Base-by-base conservation (phyloP, 1,139 yeast species). In the Starmera stellimalicola region DNA sequence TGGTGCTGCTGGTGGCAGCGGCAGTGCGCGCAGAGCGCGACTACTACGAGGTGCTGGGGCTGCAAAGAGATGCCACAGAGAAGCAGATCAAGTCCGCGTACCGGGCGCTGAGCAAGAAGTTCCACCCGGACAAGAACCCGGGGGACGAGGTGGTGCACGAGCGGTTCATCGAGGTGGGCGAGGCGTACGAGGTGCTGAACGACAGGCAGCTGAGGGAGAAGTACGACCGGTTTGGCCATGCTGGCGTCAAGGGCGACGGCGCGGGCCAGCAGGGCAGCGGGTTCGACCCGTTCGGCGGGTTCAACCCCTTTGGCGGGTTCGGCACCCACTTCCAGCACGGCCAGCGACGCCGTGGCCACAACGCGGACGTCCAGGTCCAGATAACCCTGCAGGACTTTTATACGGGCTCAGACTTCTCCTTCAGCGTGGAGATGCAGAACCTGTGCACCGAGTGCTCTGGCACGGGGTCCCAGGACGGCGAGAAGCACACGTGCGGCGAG, bases 101-200 rank as follows among this genome's bases (percentile, higher is more conserved):
- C 57, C 63, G 95, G 45, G 73, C 74, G 40, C 63, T 91, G 43
- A 79, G 93, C 45, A 81, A 87, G 55, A 84, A 83, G 51, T 87
- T 73, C 57, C 98, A 91, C 53, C 98, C 98, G 1, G 98, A 91
- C 57, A 91, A 93, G 62, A 91, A 91, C 51, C 80, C 74, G 20
- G 79, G 77, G 7, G 74, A 79, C 44, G 91, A 83, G 16, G 79
- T 70, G 28, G 94, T 96, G 2, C 88, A 83, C 44, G 79, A 80
- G 37, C 79, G 73, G 57, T 91, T 87, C 57, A 78, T 91, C 34
- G 94, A 87, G 55, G 73, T 91, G 19, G 95, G 95, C 7, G 94
- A 82, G 47, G 97, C 97, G 0, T 91, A 91, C 55, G 97, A 88
- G 41, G 84, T 87, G 10, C 68, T 91, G 41, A 72, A 78, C 39